These are phyloP conservation scores for Zymoseptoria tritici DNA, from an alignment of 2,329 filamentous ascomycete species.

Conservation along the genomic window DNA sequence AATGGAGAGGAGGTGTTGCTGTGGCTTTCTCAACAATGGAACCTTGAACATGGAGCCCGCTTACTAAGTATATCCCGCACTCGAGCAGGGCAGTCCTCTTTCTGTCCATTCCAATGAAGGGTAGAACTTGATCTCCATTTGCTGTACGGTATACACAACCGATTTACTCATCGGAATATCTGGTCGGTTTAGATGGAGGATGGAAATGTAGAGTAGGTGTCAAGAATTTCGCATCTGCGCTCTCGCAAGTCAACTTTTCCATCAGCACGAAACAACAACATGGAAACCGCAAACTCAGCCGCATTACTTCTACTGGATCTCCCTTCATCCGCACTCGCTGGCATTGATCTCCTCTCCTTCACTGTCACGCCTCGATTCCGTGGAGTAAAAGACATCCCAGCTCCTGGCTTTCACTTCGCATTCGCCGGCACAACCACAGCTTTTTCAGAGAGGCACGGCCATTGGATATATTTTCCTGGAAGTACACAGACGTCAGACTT, in stretches of 20 bases:
- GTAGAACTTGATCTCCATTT: too few species aligned
- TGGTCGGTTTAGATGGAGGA: background rate
- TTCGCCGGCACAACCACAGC: constrained; percentile 53
- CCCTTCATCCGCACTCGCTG: constrained; percentile 42
- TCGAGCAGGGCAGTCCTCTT: too few species aligned
- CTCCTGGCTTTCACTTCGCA: constrained; percentile 51
- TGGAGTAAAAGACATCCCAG: constrained; percentile 52
- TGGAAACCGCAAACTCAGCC: constrained; percentile 22
- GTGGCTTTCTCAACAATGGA: too few species aligned
- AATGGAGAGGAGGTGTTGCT: too few species aligned
- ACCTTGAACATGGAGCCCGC: too few species aligned
- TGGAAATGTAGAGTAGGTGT: background rate
- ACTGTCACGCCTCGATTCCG: constrained; percentile 54
- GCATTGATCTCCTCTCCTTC: constrained; percentile 53
- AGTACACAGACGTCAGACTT: constrained; percentile 9
- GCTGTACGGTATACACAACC: background rate
- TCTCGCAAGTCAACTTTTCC: background rate
- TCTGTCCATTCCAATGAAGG: too few species aligned
- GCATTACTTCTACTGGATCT: constrained; percentile 38
- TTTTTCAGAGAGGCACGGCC: constrained; percentile 53
- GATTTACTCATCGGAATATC: background rate
- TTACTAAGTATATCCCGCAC: too few species aligned
- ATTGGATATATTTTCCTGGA: constrained; percentile 48
- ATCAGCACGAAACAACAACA: constrained; percentile 3
- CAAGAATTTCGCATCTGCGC: background rate